Percentiles rank a stretch among this genome's conserved stretches.
phyloP scores from a whole-genome alignment of 78 protist species.

The Planoprotostelium fungivorum region DNA sequence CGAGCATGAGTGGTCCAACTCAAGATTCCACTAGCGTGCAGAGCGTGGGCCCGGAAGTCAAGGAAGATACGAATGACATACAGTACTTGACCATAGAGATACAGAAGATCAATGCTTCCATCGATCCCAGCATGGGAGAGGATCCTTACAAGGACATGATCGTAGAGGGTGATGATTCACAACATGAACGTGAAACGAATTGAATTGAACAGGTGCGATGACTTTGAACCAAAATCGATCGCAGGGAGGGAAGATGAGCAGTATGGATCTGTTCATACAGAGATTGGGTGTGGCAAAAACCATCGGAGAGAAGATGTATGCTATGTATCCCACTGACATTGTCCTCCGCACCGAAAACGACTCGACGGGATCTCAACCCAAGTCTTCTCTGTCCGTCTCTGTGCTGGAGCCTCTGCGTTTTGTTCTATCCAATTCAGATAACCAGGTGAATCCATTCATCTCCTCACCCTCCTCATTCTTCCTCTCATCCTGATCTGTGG shows the following conservation, averaged over 20 bases:
- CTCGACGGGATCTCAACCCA: not conserved
- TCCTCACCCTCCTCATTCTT: too few species aligned
- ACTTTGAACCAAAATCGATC: not conserved
- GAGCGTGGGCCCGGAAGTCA: not conserved
- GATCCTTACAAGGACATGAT: not conserved
- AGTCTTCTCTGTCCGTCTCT: not conserved
- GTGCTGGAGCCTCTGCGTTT: not conserved
- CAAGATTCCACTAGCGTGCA: not conserved
- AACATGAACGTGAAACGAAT: not conserved
- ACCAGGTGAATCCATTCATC: too few species aligned
- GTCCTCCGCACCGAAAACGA: not conserved
- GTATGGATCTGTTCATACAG: not conserved
- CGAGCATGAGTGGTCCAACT: too few species aligned
- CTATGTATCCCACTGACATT: not conserved
- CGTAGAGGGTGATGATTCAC: not conserved
- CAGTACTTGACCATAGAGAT: not conserved
- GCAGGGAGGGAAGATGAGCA: not conserved
- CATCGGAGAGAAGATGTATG: not conserved
- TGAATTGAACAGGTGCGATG: not conserved
- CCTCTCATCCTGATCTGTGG: too few species aligned
- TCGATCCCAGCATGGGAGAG: not conserved
- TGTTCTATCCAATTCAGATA: not conserved
- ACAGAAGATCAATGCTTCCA: not conserved
- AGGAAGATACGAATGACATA: not conserved
- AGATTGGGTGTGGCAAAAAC: not conserved